Evolutionary conservation across 2,329 filamentous ascomycete species (phyloP).

Genomic region (Chalaropsis ovoidea): DNA sequence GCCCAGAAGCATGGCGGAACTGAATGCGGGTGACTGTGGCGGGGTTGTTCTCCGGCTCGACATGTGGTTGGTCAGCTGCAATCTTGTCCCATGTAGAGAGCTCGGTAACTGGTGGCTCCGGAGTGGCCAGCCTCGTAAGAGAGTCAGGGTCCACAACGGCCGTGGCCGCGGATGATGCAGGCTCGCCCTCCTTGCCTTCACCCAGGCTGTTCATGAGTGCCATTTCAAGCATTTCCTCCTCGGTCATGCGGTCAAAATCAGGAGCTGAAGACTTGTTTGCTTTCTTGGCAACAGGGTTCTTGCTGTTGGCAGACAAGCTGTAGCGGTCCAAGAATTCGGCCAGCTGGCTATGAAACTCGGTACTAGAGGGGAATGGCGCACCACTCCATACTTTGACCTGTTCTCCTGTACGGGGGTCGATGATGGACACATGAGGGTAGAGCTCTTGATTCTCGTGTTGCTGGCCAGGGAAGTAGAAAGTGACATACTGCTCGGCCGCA

Average conservation of each 20-base stretch:
- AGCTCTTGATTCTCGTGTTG: slow-evolving; percentile 71
- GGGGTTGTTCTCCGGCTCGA: slow-evolving; percentile 63
- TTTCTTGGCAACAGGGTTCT: slow-evolving; percentile 79
- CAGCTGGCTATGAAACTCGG: slow-evolving; percentile 81
- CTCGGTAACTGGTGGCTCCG: slow-evolving; percentile 33
- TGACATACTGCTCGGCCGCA: slow-evolving; percentile 67
- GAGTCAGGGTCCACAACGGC: slow-evolving; percentile 71
- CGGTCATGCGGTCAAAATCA: slow-evolving; percentile 80
- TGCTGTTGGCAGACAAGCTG: slow-evolving; percentile 74
- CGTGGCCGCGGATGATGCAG: slow-evolving; percentile 30
- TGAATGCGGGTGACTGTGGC: slow-evolving; percentile 77
- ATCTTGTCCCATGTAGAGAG: slow-evolving; percentile 55
- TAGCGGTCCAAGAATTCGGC: slow-evolving; percentile 97
- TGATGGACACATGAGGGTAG: slow-evolving; percentile 90
- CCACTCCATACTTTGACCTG: slow-evolving; percentile 96
- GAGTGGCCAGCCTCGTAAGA: slow-evolving; percentile 56
- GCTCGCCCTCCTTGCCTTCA: slow-evolving; percentile 36
- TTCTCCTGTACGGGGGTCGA: slow-evolving; percentile 91
- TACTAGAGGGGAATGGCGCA: slow-evolving; percentile 60
- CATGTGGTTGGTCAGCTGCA: slow-evolving; percentile 60
- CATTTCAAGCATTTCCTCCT: slow-evolving; percentile 95
- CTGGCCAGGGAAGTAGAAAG: slow-evolving; percentile 71
- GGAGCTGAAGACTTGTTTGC: slow-evolving; percentile 36
- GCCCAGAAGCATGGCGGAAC: slow-evolving; percentile 74
- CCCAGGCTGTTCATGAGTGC: slow-evolving; percentile 75